These are phyloP conservation scores for Phytophthora tubulina DNA, from an alignment of 352 stramenopile genomes.

Conservation along the genomic window DNA sequence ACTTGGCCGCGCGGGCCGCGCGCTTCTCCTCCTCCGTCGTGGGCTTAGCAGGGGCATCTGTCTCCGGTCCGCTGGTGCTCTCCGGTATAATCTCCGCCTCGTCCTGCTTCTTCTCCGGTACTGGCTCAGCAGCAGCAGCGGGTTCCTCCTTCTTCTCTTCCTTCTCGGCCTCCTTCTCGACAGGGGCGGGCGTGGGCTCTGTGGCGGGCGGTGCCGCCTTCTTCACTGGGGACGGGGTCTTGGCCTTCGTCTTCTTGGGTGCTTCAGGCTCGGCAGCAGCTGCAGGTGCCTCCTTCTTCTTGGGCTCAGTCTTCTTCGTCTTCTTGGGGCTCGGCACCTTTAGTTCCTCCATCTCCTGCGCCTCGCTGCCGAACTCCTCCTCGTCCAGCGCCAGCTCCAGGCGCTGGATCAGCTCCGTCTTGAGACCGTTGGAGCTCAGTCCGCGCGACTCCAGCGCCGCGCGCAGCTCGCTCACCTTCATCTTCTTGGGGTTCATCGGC, in stretches of 20 bases:
- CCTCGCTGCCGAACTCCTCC: slow-evolving; percentile 86
- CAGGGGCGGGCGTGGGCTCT: slow-evolving; percentile 9
- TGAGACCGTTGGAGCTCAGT: slow-evolving; percentile 88
- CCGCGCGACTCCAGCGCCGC: slow-evolving; percentile 82
- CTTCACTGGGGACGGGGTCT: slow-evolving; percentile 31
- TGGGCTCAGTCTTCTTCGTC: slow-evolving; percentile 38
- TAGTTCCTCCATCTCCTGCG: slow-evolving; percentile 75
- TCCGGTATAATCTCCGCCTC: slow-evolving; percentile 19
- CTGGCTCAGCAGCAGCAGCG: slow-evolving; percentile 14
- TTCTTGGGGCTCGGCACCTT: slow-evolving; percentile 57
- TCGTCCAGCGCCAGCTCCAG: slow-evolving; percentile 90
- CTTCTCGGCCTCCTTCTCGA: slow-evolving; percentile 28
- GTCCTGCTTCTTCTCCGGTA: slow-evolving; percentile 18
- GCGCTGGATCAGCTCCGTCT: slow-evolving; percentile 91
- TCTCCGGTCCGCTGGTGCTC: slow-evolving; percentile 17
- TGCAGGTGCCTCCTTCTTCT: slow-evolving; percentile 36
- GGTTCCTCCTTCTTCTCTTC: slow-evolving; percentile 23
- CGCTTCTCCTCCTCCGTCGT: slow-evolving; percentile 84
- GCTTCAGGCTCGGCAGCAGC: slow-evolving; percentile 12
- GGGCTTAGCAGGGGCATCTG: slow-evolving; percentile 31
- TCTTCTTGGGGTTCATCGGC: slow-evolving; percentile 91
- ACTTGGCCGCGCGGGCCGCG: slow-evolving; percentile 82
- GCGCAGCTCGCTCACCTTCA: slow-evolving; percentile 92
- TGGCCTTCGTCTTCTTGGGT: slow-evolving; percentile 34
- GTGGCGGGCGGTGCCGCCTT: slow-evolving; percentile 19